A percentile compares a stretch with the other conserved stretches of the same genome.
These are phyloP conservation scores for Triticum monococcum DNA, from an alignment of 176 grass and related monocot genomes.

Conservation along the genomic window DNA sequence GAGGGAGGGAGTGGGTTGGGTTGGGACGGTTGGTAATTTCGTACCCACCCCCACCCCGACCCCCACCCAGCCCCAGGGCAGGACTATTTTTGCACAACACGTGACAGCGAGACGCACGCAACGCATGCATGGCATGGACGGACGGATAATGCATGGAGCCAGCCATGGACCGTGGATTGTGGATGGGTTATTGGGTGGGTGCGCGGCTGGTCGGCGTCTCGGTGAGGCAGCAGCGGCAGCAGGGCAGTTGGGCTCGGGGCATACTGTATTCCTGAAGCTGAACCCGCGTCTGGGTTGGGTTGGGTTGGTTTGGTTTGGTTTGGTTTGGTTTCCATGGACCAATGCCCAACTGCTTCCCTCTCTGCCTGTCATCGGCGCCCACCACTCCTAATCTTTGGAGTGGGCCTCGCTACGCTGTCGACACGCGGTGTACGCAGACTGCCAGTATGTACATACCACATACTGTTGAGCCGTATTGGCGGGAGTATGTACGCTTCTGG, in stretches of 20 bases:
- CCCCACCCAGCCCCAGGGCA: too few species aligned
- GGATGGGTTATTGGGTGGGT: background rate
- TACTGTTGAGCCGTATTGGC: background rate
- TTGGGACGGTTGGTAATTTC: slow-evolving; percentile 19
- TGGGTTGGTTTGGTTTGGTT: background rate
- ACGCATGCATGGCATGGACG: background rate
- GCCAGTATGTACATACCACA: too few species aligned
- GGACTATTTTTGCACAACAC: background rate
- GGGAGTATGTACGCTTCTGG: background rate
- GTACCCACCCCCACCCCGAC: slow-evolving; percentile 13
- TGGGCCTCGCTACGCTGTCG: background rate
- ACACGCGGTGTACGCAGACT: background rate
- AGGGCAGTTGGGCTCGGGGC: background rate
- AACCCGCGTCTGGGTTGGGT: too few species aligned
- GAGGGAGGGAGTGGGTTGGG: background rate
- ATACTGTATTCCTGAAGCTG: background rate
- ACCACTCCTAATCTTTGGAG: background rate
- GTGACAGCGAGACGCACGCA: background rate
- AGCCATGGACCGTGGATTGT: too few species aligned
- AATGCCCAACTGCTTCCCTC: slow-evolving; percentile 25
- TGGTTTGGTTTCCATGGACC: background rate
- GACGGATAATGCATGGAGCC: background rate
- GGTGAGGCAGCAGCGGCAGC: background rate
- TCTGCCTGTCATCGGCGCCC: background rate
- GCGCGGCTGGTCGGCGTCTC: background rate